These are phyloP conservation scores for Gilbertella persicaria DNA, from an alignment of 371 early-diverging fungal species.

Conservation along the genomic window DNA sequence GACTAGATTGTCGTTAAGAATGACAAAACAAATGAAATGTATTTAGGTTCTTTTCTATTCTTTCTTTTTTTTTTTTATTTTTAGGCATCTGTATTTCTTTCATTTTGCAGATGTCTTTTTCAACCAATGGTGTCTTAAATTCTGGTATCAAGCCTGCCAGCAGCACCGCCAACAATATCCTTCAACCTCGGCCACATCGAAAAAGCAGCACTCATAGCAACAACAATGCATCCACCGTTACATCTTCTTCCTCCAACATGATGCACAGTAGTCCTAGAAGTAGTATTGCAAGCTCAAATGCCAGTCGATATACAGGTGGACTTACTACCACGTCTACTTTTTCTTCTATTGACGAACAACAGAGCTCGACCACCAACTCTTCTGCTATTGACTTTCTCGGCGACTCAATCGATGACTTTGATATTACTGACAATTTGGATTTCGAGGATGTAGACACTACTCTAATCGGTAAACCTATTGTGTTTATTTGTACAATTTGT, in stretches of 20 bases:
- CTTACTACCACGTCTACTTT: conserved; percentile 13
- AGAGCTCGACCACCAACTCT: conserved; percentile 6
- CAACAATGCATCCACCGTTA: not conserved
- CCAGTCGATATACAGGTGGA: conserved; percentile 14
- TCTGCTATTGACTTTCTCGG: conserved; percentile 12
- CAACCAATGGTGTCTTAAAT: not conserved
- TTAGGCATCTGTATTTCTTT: no score
- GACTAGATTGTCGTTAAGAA: no score
- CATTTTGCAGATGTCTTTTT: not conserved
- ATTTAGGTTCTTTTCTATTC: no score
- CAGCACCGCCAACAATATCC: not conserved
- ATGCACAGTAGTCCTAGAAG: not conserved
- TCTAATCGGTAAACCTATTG: conserved; percentile 18
- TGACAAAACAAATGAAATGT: no score
- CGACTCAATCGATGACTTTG: conserved; percentile 9
- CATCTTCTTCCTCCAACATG: not conserved
- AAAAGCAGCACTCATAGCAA: not conserved
- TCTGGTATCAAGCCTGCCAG: not conserved
- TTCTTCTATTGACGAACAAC: conserved; percentile 11
- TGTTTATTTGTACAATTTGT: not conserved
- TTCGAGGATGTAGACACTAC: conserved; percentile 29
- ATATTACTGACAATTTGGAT: conserved; percentile 4
- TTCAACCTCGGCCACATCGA: not conserved
- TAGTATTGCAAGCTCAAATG: conserved; percentile 10
- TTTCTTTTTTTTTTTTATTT: no score